Evolutionary conservation across 2,329 filamentous ascomycete species (phyloP), one percentile per base, ranked within the genome.

Genomic region (Samsoniella hepiali): DNA sequence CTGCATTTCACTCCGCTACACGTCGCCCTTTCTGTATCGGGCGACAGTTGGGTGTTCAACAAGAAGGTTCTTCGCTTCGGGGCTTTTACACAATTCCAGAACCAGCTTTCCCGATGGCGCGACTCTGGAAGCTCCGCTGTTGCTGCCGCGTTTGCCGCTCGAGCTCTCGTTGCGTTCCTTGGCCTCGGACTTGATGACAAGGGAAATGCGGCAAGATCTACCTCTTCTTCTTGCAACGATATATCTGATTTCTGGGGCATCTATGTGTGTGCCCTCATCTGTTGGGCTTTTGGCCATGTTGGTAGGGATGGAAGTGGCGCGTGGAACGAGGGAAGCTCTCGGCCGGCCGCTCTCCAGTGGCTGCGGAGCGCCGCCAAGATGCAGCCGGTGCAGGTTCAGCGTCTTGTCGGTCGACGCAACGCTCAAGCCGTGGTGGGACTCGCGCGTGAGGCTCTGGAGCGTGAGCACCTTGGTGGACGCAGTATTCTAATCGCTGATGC

Each of bases 1-100:
- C 74, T 88, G 1, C 78, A 86, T 66, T 76, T 84, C 68, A 86
- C 84, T 0, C 85, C 84, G n/a, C 78, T 88, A 5, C 79, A 82
- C 65, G 80, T 81, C 66, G 78, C 87, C 1, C 77, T 88, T 22
- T 83, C 83, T 11, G 82, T 87, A 8, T 82, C 82, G 34, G 84
- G 84, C 55, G 81, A 86, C 65, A 84, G 79, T 59, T 87, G 83
- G 83, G 75, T 84, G 27, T 85, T 86, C 68, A 79, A 80, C 58
- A 78, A 80, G 62, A 87, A 87, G 68, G 73, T 86, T 5, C 71
- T 78, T 2, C 73, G 77, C 5, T 71, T 73, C 2, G 74, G 75
- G 32, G 70, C 75, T 11, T 87, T 82, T 66, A 68, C 73, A 51
- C 77, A 80, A 65, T 79, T 83, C 65, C 78, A 82, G 69, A 74